Percentiles rank a stretch among this genome's conserved stretches.
Evolutionary conservation across 352 stramenopile genomes (phyloP).

Genomic region (Phytophthora pinifolia): DNA sequence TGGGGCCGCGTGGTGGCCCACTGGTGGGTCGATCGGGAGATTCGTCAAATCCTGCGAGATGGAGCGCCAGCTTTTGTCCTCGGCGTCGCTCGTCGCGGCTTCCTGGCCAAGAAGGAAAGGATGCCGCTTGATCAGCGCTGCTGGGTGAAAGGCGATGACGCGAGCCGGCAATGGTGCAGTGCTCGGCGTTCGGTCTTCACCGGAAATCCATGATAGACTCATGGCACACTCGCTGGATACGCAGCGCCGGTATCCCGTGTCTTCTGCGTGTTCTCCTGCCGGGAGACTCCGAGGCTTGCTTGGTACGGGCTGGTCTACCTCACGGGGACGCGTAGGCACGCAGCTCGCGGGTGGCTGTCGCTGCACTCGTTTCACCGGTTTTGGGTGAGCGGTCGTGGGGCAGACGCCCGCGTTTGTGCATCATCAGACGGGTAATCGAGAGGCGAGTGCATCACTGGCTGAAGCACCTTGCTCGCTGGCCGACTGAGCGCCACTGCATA

Average conservation of each 20-base stretch:
- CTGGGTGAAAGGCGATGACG: neutral
- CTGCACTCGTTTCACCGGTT: slow-evolving; percentile 1
- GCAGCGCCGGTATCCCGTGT: slow-evolving; percentile 4
- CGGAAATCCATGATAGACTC: too few relatives aligned
- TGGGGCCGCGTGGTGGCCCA: too few relatives aligned
- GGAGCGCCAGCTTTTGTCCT: slow-evolving; percentile 7
- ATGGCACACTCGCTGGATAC: neutral
- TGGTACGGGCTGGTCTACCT: slow-evolving; percentile 9
- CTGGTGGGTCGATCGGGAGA: slow-evolving; percentile 7
- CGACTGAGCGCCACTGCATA: too few relatives aligned
- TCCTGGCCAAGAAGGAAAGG: neutral
- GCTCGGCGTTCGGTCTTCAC: neutral
- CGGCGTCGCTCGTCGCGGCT: slow-evolving; percentile 6
- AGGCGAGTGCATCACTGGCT: neutral
- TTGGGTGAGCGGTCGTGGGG: neutral
- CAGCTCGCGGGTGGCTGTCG: slow-evolving; percentile 1
- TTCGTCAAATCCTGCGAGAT: slow-evolving; percentile 22
- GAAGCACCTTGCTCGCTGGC: neutral
- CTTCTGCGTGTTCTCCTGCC: neutral
- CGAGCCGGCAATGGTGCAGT: neutral
- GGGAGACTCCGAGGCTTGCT: slow-evolving; percentile 1
- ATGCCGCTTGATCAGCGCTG: neutral
- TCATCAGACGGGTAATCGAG: slow-evolving; percentile 7
- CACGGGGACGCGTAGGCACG: slow-evolving; percentile 9
- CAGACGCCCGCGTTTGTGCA: neutral